Percentiles rank a stretch among this genome's conserved stretches.
These are phyloP conservation scores for Cetradonia linearis DNA, from an alignment of 495 filamentous ascomycete species.

Conservation along the genomic window DNA sequence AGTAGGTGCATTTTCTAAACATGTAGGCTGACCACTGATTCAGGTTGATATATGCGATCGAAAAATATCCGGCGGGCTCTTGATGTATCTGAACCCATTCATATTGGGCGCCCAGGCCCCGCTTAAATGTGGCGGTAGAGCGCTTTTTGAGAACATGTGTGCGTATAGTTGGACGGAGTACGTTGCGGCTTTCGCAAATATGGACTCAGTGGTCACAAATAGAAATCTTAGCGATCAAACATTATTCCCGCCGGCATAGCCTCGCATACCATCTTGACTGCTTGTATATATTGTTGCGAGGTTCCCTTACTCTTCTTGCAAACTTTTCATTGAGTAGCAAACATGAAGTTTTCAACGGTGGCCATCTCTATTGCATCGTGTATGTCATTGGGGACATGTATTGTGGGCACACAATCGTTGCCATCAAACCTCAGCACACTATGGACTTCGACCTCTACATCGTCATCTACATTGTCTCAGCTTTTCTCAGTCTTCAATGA, in stretches of 20 bases:
- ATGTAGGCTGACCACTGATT: constrained; percentile 5
- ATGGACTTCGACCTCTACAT: neutral
- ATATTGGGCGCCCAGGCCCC: constrained; percentile 1
- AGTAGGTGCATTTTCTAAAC: neutral
- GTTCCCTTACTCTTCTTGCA: neutral
- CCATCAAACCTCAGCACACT: neutral
- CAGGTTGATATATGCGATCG: constrained; percentile 5
- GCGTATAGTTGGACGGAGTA: constrained; percentile 2
- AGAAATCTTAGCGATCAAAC: constrained; percentile 4
- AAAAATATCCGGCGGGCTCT: neutral
- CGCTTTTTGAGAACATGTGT: constrained; percentile 2
- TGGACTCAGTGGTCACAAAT: constrained; percentile 1
- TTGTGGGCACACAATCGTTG: neutral
- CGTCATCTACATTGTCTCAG: neutral
- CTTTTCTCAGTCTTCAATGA: neutral
- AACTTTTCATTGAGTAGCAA: neutral
- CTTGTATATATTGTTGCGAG: neutral
- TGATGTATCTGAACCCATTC: neutral
- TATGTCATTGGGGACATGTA: neutral
- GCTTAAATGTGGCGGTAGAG: constrained; percentile 1
- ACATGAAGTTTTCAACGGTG: neutral
- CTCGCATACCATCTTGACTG: neutral
- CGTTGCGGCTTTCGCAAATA: constrained; percentile 7
- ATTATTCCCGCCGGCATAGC: constrained; percentile 3
- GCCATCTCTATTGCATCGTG: neutral